These are phyloP conservation scores for Odontarrhena argentea DNA, from an alignment of 345 rosid species.

Conservation along the genomic window DNA sequence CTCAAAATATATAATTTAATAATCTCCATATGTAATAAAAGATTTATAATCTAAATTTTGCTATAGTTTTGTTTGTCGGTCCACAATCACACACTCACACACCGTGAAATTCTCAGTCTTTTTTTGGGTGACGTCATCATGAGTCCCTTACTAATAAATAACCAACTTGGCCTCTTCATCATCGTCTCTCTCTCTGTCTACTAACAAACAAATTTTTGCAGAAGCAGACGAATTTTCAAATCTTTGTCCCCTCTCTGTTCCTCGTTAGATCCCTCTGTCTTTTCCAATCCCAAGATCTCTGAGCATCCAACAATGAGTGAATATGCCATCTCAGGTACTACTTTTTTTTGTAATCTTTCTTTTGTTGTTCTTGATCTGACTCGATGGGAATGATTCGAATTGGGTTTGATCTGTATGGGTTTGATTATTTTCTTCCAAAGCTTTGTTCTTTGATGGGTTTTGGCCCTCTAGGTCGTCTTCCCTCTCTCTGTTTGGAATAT, in stretches of 20 bases:
- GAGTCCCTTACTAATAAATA: constrained; percentile 26
- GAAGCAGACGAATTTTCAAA: constrained; percentile 15
- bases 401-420: constrained; percentile 35
- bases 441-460: constrained; percentile 23
- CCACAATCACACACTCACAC: constrained; percentile 6
- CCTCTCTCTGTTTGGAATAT: no score
- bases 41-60: no score
- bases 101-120: no score
- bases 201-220: not conserved
- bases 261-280: constrained; percentile 29
- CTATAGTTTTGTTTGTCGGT: not conserved
- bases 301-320: constrained; percentile 45
- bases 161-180: constrained; percentile 39
- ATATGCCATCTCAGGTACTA: constrained; percentile 46
- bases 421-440: constrained; percentile 24
- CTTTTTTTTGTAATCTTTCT: constrained; percentile 21
- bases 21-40: no score
- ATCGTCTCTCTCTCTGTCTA: not conserved
- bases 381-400: constrained; percentile 30
- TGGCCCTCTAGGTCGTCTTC: no score
- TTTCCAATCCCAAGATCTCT: constrained; percentile 23
- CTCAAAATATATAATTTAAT: not conserved
- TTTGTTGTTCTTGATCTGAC: constrained; percentile 31
- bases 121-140: constrained; percentile 23
- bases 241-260: constrained; percentile 18